Conservation (phyloP, 768 basidiomycete genomes). For the Auriscalpium orientale region DNA sequence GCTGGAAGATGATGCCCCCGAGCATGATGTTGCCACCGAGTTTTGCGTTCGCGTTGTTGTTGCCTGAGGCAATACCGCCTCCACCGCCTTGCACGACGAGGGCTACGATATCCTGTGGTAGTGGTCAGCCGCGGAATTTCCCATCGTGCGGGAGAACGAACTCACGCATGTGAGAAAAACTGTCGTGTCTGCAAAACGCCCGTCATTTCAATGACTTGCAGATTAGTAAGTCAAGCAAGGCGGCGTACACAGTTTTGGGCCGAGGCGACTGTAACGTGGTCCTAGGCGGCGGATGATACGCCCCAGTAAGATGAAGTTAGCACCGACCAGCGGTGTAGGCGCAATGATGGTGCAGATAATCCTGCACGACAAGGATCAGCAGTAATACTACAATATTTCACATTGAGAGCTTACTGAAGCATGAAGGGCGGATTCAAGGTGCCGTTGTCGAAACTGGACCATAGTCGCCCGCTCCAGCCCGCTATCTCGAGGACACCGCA, state of each 20-base stretch:
- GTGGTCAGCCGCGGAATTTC: neutral
- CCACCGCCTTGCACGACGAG: constrained; percentile 7
- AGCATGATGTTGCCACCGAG: constrained; percentile 7
- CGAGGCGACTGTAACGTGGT: constrained; percentile 15
- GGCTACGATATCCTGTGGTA: constrained; percentile 8
- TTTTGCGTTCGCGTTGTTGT: neutral
- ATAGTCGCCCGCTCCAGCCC: constrained; percentile 32
- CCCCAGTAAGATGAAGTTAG: constrained; percentile 16
- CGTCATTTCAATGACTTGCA: neutral
- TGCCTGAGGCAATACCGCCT: constrained; percentile 2
- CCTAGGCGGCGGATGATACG: constrained; percentile 10
- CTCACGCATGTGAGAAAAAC: constrained; percentile 10
- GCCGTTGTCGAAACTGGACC: constrained; percentile 23
- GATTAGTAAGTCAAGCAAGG: neutral
- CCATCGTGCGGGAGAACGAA: neutral
- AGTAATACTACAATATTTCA: too few relatives aligned
- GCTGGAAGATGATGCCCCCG: constrained; percentile 10
- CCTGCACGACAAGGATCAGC: constrained; percentile 7
- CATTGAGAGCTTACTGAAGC: constrained; percentile 26
- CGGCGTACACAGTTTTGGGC: constrained; percentile 3
- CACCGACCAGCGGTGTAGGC: constrained; percentile 14
- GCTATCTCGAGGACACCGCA: constrained; percentile 28
- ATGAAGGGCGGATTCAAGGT: constrained; percentile 25
- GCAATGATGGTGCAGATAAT: constrained; percentile 25
- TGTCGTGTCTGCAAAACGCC: neutral